phyloP scores from a whole-genome alignment of 768 basidiomycete genomes.

The Chalciporus piperatus region DNA sequence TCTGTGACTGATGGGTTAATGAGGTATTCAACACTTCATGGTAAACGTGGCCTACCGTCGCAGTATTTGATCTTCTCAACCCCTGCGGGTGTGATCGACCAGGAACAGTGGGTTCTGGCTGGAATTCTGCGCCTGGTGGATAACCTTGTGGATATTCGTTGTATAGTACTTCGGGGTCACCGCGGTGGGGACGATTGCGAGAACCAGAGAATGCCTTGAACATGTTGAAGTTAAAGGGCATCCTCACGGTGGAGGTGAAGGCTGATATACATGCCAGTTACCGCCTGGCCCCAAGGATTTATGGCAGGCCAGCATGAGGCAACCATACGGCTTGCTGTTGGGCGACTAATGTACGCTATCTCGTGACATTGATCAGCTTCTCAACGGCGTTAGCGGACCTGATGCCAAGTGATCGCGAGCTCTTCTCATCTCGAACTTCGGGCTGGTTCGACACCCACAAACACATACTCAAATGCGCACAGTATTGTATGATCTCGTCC shows the following conservation, averaged over 20 bases:
- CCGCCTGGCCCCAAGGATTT: slow-evolving; percentile 20
- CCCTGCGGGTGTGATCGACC: slow-evolving; percentile 21
- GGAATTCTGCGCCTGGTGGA: slow-evolving; percentile 25
- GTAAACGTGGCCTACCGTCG: slow-evolving; percentile 19
- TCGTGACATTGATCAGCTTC: slow-evolving; percentile 2
- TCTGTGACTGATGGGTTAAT: slow-evolving; percentile 21
- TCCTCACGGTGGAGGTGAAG: slow-evolving; percentile 24
- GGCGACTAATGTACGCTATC: not conserved
- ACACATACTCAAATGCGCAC: too few species aligned
- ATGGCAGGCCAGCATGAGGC: slow-evolving; percentile 31
- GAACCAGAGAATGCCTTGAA: slow-evolving; percentile 35
- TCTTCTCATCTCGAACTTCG: too few species aligned
- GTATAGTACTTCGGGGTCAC: slow-evolving; percentile 21
- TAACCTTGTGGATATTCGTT: slow-evolving; percentile 29
- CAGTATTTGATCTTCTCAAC: slow-evolving; percentile 25
- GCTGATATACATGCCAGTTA: slow-evolving; percentile 12
- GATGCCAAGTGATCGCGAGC: slow-evolving; percentile 10
- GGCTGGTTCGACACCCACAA: too few species aligned
- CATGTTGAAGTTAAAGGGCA: slow-evolving; percentile 39
- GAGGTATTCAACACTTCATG: not conserved
- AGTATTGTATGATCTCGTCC: too few species aligned
- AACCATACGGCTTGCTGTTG: slow-evolving; percentile 34
- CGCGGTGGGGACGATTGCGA: slow-evolving; percentile 30
- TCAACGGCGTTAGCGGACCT: not conserved
- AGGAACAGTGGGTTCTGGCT: slow-evolving; percentile 14